Evolutionary conservation across 768 basidiomycete species (phyloP), one percentile per base, ranked within the genome.

Genomic region (Pulveroboletus sp.): DNA sequence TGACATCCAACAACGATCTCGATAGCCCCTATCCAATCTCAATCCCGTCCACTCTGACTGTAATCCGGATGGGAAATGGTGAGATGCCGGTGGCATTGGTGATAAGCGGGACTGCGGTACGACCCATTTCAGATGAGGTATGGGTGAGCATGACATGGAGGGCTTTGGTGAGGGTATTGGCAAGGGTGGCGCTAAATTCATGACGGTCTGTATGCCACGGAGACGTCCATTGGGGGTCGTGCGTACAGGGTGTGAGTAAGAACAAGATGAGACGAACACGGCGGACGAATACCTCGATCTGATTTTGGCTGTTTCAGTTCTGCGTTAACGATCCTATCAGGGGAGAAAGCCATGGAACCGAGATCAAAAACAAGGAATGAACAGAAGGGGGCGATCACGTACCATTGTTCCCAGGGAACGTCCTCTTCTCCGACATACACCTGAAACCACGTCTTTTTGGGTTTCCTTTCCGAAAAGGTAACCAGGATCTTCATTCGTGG

Each of bases 331-430:
- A 83, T 71, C 89, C 89, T 91, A 61, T 31, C 14, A 5, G 11
- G 14, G 7, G 6, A 4, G 7, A 10, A 21, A 2, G 21, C 21
- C 21, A 21, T 21, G 21, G 6, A 11, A 11, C 31, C 30, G 35
- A 30, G 35, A 26, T 24, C 14, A 32, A 24, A 47, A 21, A 21
- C 4, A 39, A 47, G 35, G 28, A 36, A 42, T 32, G 21, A n/a
- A 13, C 32, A 21, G 32, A 32, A 39, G 5, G 21, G n/a, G 13
- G 39, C 21, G 24, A 57, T 2, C 21, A 21, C 72, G 6, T 11
- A 88, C 89, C 89, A 92, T 68, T 88, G 82, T 64, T 92, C 90
- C 89, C 89, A 92, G 46, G 88, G 81, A 13, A 90, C 80, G 24
- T 91, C 87, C 62, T 92, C 89, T 69, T 92, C 86, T 1, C 77